phyloP scores from a whole-genome alignment of 805 yeast genomes.

The Kodamaea laetipori region DNA sequence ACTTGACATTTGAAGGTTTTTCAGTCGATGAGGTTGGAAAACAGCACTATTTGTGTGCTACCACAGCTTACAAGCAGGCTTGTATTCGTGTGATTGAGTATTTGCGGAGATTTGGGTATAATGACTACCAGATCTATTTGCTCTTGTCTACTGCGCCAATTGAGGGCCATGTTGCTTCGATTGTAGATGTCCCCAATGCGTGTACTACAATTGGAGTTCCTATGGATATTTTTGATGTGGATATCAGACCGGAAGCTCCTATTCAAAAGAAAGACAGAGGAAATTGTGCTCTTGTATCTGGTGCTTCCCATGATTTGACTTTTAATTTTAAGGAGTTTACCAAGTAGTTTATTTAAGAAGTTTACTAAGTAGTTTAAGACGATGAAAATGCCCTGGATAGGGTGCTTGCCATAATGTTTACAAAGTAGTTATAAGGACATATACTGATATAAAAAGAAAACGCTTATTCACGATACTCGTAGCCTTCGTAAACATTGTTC shows the following conservation, averaged over 20 bases:
- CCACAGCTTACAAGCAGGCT: constrained; percentile 54
- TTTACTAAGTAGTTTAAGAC: no score
- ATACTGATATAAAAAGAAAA: no score
- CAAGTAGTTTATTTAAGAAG: not conserved
- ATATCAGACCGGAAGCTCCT: constrained; percentile 42
- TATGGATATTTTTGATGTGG: constrained; percentile 54
- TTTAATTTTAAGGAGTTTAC: constrained; percentile 20
- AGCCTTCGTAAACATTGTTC: constrained; percentile 17
- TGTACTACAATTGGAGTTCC: constrained; percentile 55
- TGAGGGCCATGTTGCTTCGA: constrained; percentile 54
- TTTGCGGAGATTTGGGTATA: constrained; percentile 51
- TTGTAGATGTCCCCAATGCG: constrained; percentile 55
- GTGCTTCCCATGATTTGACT: constrained; percentile 17
- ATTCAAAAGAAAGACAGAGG: constrained; percentile 32
- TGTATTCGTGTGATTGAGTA: constrained; percentile 53
- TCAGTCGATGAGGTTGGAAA: constrained; percentile 52
- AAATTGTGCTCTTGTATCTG: constrained; percentile 40
- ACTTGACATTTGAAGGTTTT: constrained; percentile 54
- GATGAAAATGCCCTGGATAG: no score
- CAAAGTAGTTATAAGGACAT: no score
- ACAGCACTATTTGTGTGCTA: constrained; percentile 48
- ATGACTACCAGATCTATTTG: constrained; percentile 52
- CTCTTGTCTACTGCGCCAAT: constrained; percentile 50
- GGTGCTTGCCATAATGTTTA: no score
- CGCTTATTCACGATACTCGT: not conserved